A percentile compares a stretch with the other conserved stretches of the same genome.
These are phyloP conservation scores for Linnemannia schmuckeri DNA, from an alignment of 192 early-diverging fungal species.

Conservation along the genomic window DNA sequence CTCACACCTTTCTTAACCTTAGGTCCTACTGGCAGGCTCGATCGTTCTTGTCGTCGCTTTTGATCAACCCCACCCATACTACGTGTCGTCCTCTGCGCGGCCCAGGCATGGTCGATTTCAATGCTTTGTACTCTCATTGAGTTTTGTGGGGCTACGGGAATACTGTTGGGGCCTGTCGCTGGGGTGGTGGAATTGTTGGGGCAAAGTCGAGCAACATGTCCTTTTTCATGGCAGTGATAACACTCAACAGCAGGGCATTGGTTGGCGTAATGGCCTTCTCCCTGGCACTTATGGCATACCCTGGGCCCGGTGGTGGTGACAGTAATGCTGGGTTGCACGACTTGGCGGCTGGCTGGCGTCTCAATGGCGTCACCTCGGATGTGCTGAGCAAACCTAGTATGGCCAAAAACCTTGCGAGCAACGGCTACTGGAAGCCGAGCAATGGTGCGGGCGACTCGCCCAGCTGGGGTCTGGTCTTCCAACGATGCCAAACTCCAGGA, in stretches of 20 bases:
- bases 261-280: background rate
- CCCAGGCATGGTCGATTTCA: background rate
- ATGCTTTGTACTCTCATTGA: background rate
- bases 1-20: background rate
- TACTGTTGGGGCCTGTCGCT: too few relatives aligned
- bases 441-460: too few relatives aligned
- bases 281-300: background rate
- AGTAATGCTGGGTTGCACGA: background rate
- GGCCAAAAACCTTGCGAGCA: background rate
- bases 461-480: too few relatives aligned
- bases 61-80: background rate
- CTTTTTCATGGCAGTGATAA: background rate
- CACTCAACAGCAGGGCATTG: background rate
- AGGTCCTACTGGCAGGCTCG: background rate
- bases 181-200: too few relatives aligned
- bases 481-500: too few relatives aligned
- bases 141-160: too few relatives aligned
- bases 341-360: background rate
- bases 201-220: background rate
- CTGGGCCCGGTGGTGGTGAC: background rate
- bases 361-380: background rate
- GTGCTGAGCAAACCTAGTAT: background rate
- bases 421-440: background rate
- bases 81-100: background rate
- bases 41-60: background rate